Evolutionary conservation across 139 green algal genomes (phyloP).

Genomic region (Yamagishiella unicocca): DNA sequence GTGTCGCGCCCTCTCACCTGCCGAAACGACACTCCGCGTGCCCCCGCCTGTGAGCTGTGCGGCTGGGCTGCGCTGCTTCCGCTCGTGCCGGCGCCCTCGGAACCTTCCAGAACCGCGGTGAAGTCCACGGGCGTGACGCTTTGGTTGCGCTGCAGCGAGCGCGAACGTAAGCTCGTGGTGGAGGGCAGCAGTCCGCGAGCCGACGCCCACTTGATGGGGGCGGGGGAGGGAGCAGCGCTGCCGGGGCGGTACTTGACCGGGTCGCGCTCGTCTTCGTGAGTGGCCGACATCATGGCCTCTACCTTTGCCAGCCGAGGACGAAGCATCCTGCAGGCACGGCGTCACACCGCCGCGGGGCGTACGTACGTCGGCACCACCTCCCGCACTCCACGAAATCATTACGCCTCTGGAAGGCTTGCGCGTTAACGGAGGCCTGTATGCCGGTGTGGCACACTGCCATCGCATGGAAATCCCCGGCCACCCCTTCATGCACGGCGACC

Average conservation of each 20-base stretch:
- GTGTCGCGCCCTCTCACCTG: background rate
- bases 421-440: too few relatives aligned
- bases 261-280: background rate
- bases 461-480: too few relatives aligned
- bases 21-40: background rate
- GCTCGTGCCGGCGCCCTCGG: background rate
- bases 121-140: conserved; percentile 9
- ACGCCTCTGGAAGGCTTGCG: too few relatives aligned
- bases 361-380: too few relatives aligned
- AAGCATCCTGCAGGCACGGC: conserved; percentile 20
- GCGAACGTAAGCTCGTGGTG: background rate
- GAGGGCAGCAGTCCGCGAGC: background rate
- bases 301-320: conserved; percentile 18
- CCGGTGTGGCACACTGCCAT: too few relatives aligned
- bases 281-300: background rate
- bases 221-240: background rate
- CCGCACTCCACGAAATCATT: too few relatives aligned
- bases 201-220: background rate
- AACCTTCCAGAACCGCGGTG: background rate
- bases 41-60: background rate
- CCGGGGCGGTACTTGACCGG: conserved; percentile 2
- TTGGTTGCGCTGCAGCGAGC: too few relatives aligned
- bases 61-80: background rate
- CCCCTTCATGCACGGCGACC: too few relatives aligned
- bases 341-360: too few relatives aligned